Percentiles rank a stretch among this genome's conserved stretches.
phyloP scores from a whole-genome alignment of 148 eudicot species.

The Silene conica region DNA sequence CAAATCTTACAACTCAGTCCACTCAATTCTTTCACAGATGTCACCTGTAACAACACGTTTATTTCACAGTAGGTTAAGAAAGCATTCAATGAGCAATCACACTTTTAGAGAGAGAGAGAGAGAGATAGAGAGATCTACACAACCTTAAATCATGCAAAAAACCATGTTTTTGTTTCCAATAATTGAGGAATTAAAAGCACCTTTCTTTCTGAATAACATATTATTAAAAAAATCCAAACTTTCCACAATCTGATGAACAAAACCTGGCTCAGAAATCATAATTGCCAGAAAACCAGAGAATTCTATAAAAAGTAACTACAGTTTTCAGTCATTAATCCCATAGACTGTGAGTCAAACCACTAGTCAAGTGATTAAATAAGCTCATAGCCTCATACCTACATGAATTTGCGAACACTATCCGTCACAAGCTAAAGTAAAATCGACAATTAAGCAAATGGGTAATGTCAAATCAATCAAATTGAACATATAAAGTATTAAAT shows the following conservation, averaged over 20 bases:
- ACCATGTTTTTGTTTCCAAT: background rate
- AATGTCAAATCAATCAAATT: background rate
- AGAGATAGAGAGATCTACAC: background rate
- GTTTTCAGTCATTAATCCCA: too few relatives aligned
- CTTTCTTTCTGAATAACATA: background rate
- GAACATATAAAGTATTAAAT: background rate
- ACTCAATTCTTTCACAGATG: conserved; percentile 52
- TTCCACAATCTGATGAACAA: background rate
- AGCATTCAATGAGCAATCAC: conserved; percentile 8
- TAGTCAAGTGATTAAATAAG: conserved; percentile 19
- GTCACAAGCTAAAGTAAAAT: too few relatives aligned
- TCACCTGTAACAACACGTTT: conserved; percentile 35
- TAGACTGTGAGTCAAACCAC: conserved; percentile 15
- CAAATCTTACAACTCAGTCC: conserved; percentile 80
- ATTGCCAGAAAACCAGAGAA: too few relatives aligned
- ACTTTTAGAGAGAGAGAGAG: too few relatives aligned
- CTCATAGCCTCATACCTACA: conserved; percentile 19
- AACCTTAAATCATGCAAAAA: conserved; percentile 21
- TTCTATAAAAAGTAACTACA: too few relatives aligned
- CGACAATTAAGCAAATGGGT: conserved; percentile 13
- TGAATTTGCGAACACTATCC: too few relatives aligned
- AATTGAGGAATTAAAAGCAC: conserved; percentile 10
- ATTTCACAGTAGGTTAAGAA: background rate
- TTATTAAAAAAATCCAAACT: conserved; percentile 5
- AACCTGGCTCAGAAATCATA: too few relatives aligned